A percentile compares a stretch with the other conserved stretches of the same genome.
Evolutionary conservation across 441 rosid species (phyloP).

Genomic region (Pelargonium exstipulatum): DNA sequence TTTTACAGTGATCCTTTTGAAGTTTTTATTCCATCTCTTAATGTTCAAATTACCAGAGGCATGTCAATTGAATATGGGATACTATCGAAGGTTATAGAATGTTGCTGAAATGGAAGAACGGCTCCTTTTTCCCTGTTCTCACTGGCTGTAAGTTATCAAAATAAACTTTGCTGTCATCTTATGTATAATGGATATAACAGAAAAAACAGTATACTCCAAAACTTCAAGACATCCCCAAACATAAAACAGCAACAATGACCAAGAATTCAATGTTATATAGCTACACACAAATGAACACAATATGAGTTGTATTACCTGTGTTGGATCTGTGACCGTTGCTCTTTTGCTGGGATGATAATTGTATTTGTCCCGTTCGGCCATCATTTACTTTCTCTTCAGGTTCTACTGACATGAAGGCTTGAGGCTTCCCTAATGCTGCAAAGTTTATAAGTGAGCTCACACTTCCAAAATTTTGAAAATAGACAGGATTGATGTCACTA

Average conservation of each 20-base stretch:
- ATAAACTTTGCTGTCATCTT: not conserved
- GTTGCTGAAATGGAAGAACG: not conserved
- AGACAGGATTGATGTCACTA: no score
- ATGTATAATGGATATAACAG: no score
- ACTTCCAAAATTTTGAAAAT: not conserved
- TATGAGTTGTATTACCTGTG: not conserved
- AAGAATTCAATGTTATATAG: no score
- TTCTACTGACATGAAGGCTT: conserved; percentile 42
- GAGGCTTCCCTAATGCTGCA: conserved; percentile 58
- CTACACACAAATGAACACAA: no score
- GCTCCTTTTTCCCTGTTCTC: not conserved
- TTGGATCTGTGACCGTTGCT: not conserved
- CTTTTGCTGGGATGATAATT: no score
- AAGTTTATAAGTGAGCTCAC: not conserved
- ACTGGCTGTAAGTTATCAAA: not conserved
- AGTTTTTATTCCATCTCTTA: not conserved
- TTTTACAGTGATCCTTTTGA: no score
- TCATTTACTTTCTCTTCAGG: conserved; percentile 33
- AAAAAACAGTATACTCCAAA: no score
- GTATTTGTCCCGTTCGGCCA: conserved; percentile 21
- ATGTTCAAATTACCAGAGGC: not conserved
- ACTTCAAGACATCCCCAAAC: no score
- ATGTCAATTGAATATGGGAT: not conserved
- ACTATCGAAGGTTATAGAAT: not conserved
- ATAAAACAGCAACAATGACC: no score